These are phyloP conservation scores for Taxawa tesnikishii DNA, from an alignment of 2,329 filamentous ascomycete species.

Conservation along the genomic window DNA sequence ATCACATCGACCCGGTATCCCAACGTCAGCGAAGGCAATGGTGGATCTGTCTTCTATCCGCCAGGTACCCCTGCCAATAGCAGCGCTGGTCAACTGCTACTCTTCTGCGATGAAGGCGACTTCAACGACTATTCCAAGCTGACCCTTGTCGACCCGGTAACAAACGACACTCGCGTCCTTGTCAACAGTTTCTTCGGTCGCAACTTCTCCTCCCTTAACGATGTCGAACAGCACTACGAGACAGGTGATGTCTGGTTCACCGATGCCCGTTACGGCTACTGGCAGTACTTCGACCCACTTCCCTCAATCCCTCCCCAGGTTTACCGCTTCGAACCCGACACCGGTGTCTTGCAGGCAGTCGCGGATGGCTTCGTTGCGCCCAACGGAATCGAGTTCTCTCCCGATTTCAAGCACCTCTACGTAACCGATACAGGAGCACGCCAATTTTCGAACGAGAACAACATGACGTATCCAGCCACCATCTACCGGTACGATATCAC, in stretches of 20 bases:
- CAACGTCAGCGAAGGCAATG: slow-evolving; percentile 17
- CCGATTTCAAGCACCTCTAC: slow-evolving; percentile 31
- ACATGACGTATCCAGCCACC: slow-evolving; percentile 26
- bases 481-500: slow-evolving; percentile 31
- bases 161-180: slow-evolving; percentile 27
- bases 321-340: slow-evolving; percentile 31
- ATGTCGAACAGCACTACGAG: slow-evolving; percentile 25
- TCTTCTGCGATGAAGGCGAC: slow-evolving; percentile 21
- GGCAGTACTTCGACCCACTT: slow-evolving; percentile 22
- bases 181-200: slow-evolving; percentile 36
- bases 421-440: slow-evolving; percentile 30
- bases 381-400: slow-evolving; percentile 34
- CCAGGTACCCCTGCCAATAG: slow-evolving; percentile 16
- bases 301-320: slow-evolving; percentile 19
- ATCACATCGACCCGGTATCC: slow-evolving; percentile 16
- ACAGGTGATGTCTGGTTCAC: slow-evolving; percentile 38
- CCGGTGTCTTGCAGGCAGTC: slow-evolving; percentile 27
- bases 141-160: slow-evolving; percentile 26
- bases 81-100: slow-evolving; percentile 18
- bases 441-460: no score
- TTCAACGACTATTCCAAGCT: slow-evolving; percentile 13
- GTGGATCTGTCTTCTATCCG: slow-evolving; percentile 18
- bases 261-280: slow-evolving; percentile 29
- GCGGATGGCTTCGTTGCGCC: slow-evolving; percentile 29
- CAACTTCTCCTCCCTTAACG: slow-evolving; percentile 32